A percentile compares a stretch with the other conserved stretches of the same genome.
Evolutionary conservation across 148 eudicot genomes (phyloP).

Genomic region (Spergularia marina): DNA sequence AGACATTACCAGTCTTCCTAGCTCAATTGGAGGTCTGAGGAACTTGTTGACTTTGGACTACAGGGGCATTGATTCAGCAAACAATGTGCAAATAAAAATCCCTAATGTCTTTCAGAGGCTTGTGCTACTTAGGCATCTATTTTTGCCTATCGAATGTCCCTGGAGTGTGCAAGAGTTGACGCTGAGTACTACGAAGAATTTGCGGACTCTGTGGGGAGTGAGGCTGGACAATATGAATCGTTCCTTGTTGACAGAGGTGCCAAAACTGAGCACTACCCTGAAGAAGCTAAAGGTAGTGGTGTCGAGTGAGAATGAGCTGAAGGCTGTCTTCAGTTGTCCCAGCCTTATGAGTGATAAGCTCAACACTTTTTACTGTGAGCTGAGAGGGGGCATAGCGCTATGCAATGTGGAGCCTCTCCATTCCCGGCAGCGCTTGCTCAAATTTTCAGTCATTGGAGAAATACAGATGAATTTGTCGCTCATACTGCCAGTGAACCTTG

Average conservation of each 20-base stretch:
- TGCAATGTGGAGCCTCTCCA: neutral
- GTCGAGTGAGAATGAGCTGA: slow-evolving; percentile 2
- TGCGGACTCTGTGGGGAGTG: slow-evolving; percentile 26
- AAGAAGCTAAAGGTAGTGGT: slow-evolving; percentile 18
- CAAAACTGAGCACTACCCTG: slow-evolving; percentile 7
- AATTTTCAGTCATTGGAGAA: slow-evolving; percentile 10
- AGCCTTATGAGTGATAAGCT: slow-evolving; percentile 19
- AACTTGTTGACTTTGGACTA: slow-evolving; percentile 19
- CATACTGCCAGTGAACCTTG: slow-evolving; percentile 14
- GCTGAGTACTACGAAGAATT: slow-evolving; percentile 10
- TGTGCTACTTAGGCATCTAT: slow-evolving; percentile 21
- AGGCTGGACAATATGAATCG: neutral
- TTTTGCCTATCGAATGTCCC: slow-evolving; percentile 16
- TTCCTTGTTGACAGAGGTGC: slow-evolving; percentile 12
- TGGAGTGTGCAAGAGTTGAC: slow-evolving; percentile 16
- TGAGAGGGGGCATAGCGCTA: neutral
- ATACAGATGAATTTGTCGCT: neutral
- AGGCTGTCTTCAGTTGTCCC: slow-evolving; percentile 14
- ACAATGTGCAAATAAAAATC: neutral
- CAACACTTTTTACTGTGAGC: slow-evolving; percentile 9
- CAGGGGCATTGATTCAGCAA: neutral
- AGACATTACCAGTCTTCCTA: slow-evolving; percentile 6
- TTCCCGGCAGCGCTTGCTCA: slow-evolving; percentile 15
- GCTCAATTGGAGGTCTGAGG: neutral
- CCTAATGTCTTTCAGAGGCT: slow-evolving; percentile 12